These are phyloP conservation scores for Canariomyces notabilis DNA, from an alignment of 2,329 filamentous ascomycete genomes.

Conservation along the genomic window DNA sequence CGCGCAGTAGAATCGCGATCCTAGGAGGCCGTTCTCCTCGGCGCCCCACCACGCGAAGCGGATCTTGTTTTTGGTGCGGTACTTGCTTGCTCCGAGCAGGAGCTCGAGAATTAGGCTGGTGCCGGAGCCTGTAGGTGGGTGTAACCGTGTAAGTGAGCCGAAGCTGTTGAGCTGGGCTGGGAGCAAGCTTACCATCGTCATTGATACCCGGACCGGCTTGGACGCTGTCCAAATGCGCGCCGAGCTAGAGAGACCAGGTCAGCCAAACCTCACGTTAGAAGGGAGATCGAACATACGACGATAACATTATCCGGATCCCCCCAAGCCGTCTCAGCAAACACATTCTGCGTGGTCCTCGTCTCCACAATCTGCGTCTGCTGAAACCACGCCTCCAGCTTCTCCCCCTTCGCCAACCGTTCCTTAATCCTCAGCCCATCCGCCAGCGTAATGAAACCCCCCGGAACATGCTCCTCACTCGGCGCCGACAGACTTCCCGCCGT, in stretches of 20 bases:
- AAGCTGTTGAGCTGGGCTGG: neutral
- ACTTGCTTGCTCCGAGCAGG: conserved; percentile 22
- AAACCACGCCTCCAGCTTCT: conserved; percentile 36
- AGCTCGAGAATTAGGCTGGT: conserved; percentile 29
- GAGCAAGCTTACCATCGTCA: conserved; percentile 23
- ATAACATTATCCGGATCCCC: conserved; percentile 23
- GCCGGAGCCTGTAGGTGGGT: conserved; percentile 18
- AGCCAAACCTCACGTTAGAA: neutral
- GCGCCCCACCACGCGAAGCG: conserved; percentile 33
- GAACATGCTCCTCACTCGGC: conserved; percentile 24
- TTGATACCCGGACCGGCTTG: conserved; percentile 32
- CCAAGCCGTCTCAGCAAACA: conserved; percentile 15
- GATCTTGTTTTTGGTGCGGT: conserved; percentile 29
- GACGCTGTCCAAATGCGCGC: conserved; percentile 31
- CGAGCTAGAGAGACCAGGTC: conserved; percentile 16
- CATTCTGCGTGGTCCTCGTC: conserved; percentile 25
- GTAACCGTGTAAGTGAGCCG: neutral
- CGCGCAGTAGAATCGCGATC: conserved; percentile 30
- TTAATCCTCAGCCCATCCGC: conserved; percentile 39
- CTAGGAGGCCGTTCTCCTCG: conserved; percentile 29
- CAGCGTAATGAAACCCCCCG: conserved; percentile 38
- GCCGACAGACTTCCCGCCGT: conserved; percentile 36
- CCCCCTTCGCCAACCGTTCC: conserved; percentile 35
- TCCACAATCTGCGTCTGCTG: conserved; percentile 37
- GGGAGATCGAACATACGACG: conserved; percentile 9